Base-by-base conservation (phyloP, 768 basidiomycete genomes). In the Tylopilus plumbeoviolaceoides region DNA sequence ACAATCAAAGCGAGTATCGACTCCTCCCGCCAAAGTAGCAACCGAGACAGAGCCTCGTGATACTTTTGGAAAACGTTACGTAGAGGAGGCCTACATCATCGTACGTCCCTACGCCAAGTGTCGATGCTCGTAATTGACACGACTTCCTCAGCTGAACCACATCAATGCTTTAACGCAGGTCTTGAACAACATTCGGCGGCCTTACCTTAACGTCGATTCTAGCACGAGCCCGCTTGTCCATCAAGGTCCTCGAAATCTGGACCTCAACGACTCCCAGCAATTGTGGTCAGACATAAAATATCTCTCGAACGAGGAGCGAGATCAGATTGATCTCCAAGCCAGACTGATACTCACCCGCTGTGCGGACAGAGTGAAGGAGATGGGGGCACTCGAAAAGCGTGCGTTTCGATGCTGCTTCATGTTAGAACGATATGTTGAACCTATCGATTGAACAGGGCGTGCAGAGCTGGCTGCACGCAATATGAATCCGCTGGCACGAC, bases 321-420 rank as follows among this genome's bases (percentile, higher is more conserved):
- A 98, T 71, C 92, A 97, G 72, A 90, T 99, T 48, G 97, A 99
- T 76, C 73, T 94, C 55, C 89, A 95, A 66, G 88, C 91, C 30
- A 85, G 89, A 59, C 79, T 92, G 61, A 87, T 97, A 50, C 75
- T 98, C 45, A 80, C 84, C 46, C 81, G 86, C 48, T 97, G 93
- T 72, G 83, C 91, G 30, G 89, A 95, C 58, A 77, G 90, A 59
- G 87, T 98, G 8, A 86, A 84, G 60, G 83, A 87, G 68, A 83
- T 99, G 80, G 97, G 98, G 67, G 75, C 77, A 38, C 72, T 91
- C 25, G 97, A 98, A 75, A 87, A 89, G 70, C 82, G 95, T 98
- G 73, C 66, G 88, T 62, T 56, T 47, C 52, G 50, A 52, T 55
- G 53, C 33, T 53, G 15, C 54, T 60, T 31, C 28, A 51, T 43